Evolutionary conservation across 2,329 filamentous ascomycete species (phyloP).

Genomic region (Nemania sp.): DNA sequence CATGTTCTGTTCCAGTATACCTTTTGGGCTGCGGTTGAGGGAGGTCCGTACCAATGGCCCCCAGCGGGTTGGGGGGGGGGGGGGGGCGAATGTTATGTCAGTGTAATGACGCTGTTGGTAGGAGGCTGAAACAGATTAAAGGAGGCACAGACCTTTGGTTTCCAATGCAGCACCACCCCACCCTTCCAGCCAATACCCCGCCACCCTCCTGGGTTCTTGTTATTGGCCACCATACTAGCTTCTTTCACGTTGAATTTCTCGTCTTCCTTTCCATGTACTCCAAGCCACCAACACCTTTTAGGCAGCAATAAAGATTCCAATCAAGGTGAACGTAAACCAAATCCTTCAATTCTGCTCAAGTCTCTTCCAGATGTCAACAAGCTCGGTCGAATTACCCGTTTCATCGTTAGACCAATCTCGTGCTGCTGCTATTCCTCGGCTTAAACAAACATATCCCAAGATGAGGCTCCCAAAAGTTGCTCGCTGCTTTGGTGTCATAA

Average conservation of each 20-base stretch:
- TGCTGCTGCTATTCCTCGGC: neutral
- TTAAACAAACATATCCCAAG: neutral
- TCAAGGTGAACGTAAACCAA: neutral
- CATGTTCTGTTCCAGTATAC: too few relatives aligned
- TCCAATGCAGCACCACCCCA: neutral
- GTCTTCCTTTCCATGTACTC: neutral
- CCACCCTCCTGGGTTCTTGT: neutral
- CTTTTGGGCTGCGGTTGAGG: too few relatives aligned
- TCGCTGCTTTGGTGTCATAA: slow-evolving; percentile 9
- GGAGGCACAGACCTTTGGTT: neutral
- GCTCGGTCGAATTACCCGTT: neutral
- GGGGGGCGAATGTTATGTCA: too few relatives aligned
- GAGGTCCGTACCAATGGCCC: too few relatives aligned
- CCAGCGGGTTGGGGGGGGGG: too few relatives aligned
- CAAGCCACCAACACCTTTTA: neutral
- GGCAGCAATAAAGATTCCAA: neutral
- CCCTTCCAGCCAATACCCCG: neutral
- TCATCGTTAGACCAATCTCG: neutral
- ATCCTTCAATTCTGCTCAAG: neutral
- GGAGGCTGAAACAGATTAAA: neutral
- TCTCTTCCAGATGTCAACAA: slow-evolving; percentile 2
- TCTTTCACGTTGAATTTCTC: neutral
- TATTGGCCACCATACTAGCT: too few relatives aligned
- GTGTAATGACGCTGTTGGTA: neutral
- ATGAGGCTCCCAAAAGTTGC: slow-evolving; percentile 10